Percentiles rank a stretch among this genome's conserved stretches.
Evolutionary conservation across 345 rosid genomes (phyloP).

Genomic region (Salix brachista): DNA sequence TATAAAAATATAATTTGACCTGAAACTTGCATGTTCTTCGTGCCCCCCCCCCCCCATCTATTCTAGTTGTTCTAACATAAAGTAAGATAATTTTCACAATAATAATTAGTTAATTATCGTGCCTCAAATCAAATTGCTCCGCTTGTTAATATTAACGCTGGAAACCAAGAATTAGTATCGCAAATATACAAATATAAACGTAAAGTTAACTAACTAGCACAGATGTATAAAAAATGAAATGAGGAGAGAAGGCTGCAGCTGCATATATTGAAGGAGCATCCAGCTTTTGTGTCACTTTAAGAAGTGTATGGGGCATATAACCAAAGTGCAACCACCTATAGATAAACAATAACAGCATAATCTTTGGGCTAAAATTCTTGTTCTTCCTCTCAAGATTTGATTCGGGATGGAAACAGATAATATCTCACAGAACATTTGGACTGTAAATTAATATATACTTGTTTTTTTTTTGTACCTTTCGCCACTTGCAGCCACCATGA

Average conservation of each 20-base stretch:
- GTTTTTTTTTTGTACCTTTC: not conserved
- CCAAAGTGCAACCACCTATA: slow-evolving; percentile 4
- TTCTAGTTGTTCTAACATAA: not conserved
- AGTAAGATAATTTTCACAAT: not conserved
- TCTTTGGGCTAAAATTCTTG: slow-evolving; percentile 14
- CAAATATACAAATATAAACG: not conserved
- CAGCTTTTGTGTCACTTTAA: not conserved
- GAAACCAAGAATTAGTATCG: not conserved
- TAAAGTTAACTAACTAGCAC: not conserved
- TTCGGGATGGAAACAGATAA: slow-evolving; percentile 16
- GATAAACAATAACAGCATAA: not conserved
- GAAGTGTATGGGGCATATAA: not conserved
- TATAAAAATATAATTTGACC: not conserved
- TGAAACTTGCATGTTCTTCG: not conserved
- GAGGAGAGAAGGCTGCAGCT: not conserved
- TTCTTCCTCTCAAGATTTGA: slow-evolving; percentile 22
- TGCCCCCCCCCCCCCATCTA: not conserved
- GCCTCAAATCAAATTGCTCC: not conserved
- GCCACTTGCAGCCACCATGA: slow-evolving; percentile 22
- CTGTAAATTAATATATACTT: not conserved
- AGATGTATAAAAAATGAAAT: not conserved
- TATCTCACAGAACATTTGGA: not conserved
- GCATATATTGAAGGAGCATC: not conserved
- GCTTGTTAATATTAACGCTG: not conserved
- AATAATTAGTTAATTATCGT: not conserved